Conservation (phyloP, 495 filamentous ascomycete genomes). For the Hyaloscypha finlandica region DNA sequence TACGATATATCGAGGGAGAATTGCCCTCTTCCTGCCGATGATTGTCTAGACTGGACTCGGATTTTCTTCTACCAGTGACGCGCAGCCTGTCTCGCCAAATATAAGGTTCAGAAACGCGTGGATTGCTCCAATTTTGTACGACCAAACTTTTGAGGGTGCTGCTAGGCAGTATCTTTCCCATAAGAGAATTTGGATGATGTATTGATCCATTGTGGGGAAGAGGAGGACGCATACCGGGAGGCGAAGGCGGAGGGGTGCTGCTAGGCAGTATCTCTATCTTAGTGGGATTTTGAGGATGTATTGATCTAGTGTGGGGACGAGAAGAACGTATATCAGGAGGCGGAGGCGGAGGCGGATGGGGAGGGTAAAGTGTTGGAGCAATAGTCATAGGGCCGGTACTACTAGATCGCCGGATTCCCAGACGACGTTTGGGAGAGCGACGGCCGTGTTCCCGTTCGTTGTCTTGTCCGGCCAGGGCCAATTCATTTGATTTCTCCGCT, state of each 20-base stretch:
- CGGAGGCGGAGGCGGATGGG: background rate
- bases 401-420: background rate
- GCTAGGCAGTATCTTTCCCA: background rate
- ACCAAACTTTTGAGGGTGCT: constrained; percentile 2
- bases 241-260: background rate
- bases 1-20: constrained; percentile 8
- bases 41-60: constrained; percentile 11
- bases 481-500: constrained; percentile 11
- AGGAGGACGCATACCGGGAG: background rate
- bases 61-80: constrained; percentile 11
- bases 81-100: constrained; percentile 12
- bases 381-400: background rate
- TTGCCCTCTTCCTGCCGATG: constrained; percentile 2
- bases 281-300: background rate
- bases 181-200: background rate
- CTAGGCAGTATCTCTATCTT: background rate
- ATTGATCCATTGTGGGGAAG: background rate
- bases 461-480: constrained; percentile 3
- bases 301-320: background rate
- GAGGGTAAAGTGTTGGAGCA: background rate
- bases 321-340: background rate
- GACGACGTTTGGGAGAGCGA: background rate
- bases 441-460: background rate
- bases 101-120: constrained; percentile 9
- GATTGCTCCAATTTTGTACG: background rate